Conservation (phyloP, 1,284 basidiomycete species). For the Cerrena zonata region DNA sequence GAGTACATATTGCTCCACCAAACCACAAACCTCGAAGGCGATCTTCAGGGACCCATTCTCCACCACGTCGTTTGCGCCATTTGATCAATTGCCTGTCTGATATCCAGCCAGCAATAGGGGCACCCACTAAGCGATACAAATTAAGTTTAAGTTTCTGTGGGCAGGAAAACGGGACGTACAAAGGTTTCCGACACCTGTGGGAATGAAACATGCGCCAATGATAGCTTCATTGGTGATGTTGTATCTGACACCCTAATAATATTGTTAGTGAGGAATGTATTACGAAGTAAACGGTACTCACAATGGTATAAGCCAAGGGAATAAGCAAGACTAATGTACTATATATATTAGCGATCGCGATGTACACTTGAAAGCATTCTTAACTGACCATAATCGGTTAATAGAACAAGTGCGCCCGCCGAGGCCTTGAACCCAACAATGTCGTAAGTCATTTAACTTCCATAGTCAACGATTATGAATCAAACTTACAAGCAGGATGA, state of each 20-base stretch:
- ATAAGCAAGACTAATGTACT: constrained; percentile 30
- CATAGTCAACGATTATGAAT: too few relatives aligned
- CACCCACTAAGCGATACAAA: constrained; percentile 36
- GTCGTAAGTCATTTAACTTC: neutral
- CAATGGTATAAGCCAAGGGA: constrained; percentile 37
- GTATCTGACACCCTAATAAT: constrained; percentile 48
- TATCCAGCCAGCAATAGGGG: constrained; percentile 44
- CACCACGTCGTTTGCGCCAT: constrained; percentile 45
- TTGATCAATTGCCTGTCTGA: constrained; percentile 46
- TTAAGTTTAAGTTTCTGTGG: neutral
- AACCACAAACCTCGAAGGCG: constrained; percentile 43
- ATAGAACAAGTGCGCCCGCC: constrained; percentile 32
- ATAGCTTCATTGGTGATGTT: constrained; percentile 53
- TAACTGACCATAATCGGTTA: constrained; percentile 39
- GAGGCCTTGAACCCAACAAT: constrained; percentile 31
- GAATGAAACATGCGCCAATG: constrained; percentile 57
- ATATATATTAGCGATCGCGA: too few relatives aligned
- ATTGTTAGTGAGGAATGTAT: neutral
- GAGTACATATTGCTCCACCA: constrained; percentile 42
- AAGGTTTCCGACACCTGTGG: constrained; percentile 57
- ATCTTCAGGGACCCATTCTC: constrained; percentile 54
- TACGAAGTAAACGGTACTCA: constrained; percentile 12
- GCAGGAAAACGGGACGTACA: constrained; percentile 34
- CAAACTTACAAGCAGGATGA: constrained; percentile 44
- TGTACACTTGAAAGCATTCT: neutral